Conservation (phyloP, 805 yeast species). For the Candida sanyiensis region DNA sequence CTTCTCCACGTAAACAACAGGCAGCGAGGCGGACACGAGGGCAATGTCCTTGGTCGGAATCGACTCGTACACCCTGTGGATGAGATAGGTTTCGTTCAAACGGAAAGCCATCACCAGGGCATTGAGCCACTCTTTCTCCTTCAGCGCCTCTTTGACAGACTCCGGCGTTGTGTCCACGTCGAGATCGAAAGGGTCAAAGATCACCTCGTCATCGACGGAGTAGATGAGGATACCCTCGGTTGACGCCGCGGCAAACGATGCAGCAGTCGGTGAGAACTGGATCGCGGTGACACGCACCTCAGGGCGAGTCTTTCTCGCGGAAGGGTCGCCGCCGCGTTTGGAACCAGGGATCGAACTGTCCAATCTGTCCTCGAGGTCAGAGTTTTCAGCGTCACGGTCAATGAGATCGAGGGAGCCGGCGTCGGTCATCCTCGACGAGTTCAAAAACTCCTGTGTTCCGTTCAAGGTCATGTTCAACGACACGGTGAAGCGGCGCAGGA, state of each 20-base stretch:
- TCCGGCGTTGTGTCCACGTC: slow-evolving; percentile 90
- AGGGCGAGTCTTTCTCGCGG: slow-evolving; percentile 70
- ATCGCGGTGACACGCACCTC: slow-evolving; percentile 77
- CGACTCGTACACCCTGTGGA: slow-evolving; percentile 66
- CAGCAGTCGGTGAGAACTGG: slow-evolving; percentile 82
- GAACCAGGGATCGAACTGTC: slow-evolving; percentile 85
- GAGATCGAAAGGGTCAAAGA: slow-evolving; percentile 92
- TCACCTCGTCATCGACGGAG: slow-evolving; percentile 65
- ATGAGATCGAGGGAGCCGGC: slow-evolving; percentile 80
- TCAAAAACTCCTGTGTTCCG: slow-evolving; percentile 76
- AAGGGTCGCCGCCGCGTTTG: slow-evolving; percentile 58
- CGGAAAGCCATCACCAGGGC: slow-evolving; percentile 93
- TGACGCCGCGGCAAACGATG: slow-evolving; percentile 89
- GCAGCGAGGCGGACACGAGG: slow-evolving; percentile 63
- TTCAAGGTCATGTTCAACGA: slow-evolving; percentile 87
- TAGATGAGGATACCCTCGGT: slow-evolving; percentile 88
- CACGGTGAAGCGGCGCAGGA: slow-evolving; percentile 74
- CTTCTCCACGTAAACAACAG: slow-evolving; percentile 67
- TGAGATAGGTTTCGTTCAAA: slow-evolving; percentile 71
- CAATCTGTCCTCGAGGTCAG: slow-evolving; percentile 76
- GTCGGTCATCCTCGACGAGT: slow-evolving; percentile 79
- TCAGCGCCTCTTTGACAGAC: slow-evolving; percentile 54
- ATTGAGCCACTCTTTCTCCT: slow-evolving; percentile 53
- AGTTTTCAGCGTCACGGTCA: slow-evolving; percentile 80
- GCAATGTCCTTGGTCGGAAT: slow-evolving; percentile 67